Evolutionary conservation across 768 basidiomycete genomes (phyloP), one percentile per base, ranked within the genome.

Genomic region (Calocybe cyanea): DNA sequence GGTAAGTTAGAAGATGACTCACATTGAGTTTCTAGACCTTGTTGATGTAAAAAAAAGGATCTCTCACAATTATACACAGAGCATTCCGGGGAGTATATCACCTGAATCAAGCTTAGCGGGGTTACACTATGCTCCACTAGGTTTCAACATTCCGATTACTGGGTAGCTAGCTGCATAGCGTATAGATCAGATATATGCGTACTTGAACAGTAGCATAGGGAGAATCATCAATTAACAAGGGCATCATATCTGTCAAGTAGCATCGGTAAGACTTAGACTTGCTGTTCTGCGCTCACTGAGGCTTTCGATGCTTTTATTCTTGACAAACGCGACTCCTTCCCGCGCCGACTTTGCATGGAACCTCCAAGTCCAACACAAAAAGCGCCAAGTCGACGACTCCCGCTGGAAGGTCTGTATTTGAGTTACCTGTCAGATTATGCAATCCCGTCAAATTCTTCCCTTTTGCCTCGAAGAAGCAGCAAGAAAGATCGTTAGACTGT

Each of bases 111-210:
- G 85, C 4, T 80, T 83, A 40, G 70, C 77, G 0, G 83, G 85
- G 0, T 61, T 88, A 21, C 70, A 89, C 55, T 92, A 88, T 53
- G 66, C 90, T 45, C 76, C 87, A 0, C 71, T 89, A 4, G 87
- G 86, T 0, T n/a, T 85, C 1, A 87, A 87, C 2, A 64, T 87
- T 13, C 55, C 69, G 0, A 50, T 65, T 2, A 73, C 77, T 0
- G 76, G 81, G 1, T 74, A 80, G 56, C 10, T 75, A 9, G 83
- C 80, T 46, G 82, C 81, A 0, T 66, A 72, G 7, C 51, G 68
- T 5, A 63, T 87, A 59, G 87, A 89, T 58, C 61, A 55, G 36
- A 55, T 81, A 0, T 83, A 83, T 46, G 59, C 69, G 2, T 59
- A 74, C 47, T 63, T 77, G 38, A 77, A 75, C 5, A 5, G 11